Base-by-base conservation (phyloP, 257 asterid genomes). In the Solanum megistacrolobum region DNA sequence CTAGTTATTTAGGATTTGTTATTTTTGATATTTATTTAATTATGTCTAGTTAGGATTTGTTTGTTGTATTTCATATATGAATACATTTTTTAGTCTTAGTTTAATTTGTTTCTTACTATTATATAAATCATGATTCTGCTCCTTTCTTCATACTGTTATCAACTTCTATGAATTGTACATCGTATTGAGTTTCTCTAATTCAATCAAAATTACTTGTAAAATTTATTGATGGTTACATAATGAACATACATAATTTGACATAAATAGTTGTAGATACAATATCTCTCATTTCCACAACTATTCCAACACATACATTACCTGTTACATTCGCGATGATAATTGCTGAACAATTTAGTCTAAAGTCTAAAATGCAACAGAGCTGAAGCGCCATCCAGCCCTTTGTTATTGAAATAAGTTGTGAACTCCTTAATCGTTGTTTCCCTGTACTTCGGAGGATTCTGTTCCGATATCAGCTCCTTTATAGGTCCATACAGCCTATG, bases 371-470 rank as follows among this genome's bases (percentile, higher is more conserved):
- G 83, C 86, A 87, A 46, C 74, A 89, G 78, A 87, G 89, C 52
- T 29, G 91, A 84, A n/a, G 78, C 32, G 41, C 87, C 89, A 74
- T 89, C 88, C 16, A 87, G 60, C 5, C 89, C 91, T 46, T 34
- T 89, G 31, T 25, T 73, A 68, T 35, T 43, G 12, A 65, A 87
- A 43, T 87, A 29, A 10, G 76, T 48, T 12, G 72, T 84, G 27
- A 18, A 87, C 20, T 89, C 41, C 41, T 87, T 62, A 32, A 84
- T 83, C 0, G 88, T 89, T 12, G 89, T 89, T 71, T 87, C 90
- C 83, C 39, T 87, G 84, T 89, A 89, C 69, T 85, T 89, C 2
- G 85, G 90, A 31, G 91, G 90, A 79, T 89, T 87, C 2, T 89
- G 90, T 16, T 76, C 87, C 1, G 88, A 84, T 36, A 87, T n/a